Percentiles rank a stretch among this genome's conserved stretches.
Conservation (phyloP, 441 rosid species). For the Eruca vesicaria region DNA sequence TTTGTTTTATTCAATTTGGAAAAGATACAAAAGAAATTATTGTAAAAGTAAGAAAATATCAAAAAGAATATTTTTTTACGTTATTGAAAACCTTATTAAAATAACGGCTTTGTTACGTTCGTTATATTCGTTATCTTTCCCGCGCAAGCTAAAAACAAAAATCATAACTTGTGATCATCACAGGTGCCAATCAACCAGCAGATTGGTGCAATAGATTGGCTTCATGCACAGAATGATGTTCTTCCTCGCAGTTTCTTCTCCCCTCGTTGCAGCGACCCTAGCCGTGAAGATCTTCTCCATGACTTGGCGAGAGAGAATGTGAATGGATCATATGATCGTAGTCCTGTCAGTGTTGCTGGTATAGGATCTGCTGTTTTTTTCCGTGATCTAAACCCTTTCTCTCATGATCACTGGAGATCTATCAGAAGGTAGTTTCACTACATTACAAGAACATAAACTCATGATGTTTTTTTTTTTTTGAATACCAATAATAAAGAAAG, state of each 20-base stretch:
- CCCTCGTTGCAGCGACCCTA: conserved; percentile 40
- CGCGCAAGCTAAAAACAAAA: conserved; percentile 7
- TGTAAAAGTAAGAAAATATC: too few species aligned
- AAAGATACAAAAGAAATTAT: too few species aligned
- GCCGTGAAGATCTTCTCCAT: conserved; percentile 32
- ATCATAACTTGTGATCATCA: background rate
- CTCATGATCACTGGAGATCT: conserved; percentile 73
- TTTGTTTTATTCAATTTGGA: too few species aligned
- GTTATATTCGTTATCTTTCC: background rate
- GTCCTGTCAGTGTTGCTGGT: conserved; percentile 73
- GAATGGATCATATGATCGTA: conserved; percentile 31
- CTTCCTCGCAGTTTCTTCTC: conserved; percentile 83
- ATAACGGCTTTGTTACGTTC: too few species aligned
- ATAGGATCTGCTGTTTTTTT: conserved; percentile 81
- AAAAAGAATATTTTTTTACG: too few species aligned
- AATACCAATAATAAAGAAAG: too few species aligned
- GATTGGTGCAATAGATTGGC: conserved; percentile 83
- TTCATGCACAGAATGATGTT: conserved; percentile 59
- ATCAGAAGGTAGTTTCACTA: conserved; percentile 51
- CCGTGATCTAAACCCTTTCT: conserved; percentile 60
- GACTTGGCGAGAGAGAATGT: conserved; percentile 43
- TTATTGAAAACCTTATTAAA: too few species aligned
- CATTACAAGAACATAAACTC: too few species aligned
- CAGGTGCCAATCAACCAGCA: conserved; percentile 67
- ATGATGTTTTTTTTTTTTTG: too few species aligned